Base-by-base conservation (phyloP, 805 yeast genomes). In the Candida qinlingensis region DNA sequence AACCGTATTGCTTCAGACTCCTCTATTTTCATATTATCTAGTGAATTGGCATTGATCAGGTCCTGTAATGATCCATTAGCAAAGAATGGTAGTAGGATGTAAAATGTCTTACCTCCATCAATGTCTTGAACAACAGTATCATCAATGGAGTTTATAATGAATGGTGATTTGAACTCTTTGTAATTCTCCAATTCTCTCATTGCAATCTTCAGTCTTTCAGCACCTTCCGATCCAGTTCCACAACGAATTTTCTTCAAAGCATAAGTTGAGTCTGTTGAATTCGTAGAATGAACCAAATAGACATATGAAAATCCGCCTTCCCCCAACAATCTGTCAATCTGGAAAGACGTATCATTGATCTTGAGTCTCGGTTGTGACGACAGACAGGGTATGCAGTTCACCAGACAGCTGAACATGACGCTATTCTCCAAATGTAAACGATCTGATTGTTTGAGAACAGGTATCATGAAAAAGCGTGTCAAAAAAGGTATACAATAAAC, bases 291-390 rank as follows among this genome's bases (percentile, higher is more conserved):
- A 4, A 90, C 96, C 26, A 89, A 70, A 60, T 91, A 91, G 7
- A 88, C 96, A 57, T 85, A 89, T 0, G 96, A 83, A 61, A 85
- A 86, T 11, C 94, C 95, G 3, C 96, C 96, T 68, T 90, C 97
- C 8, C 96, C 96, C 6, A 91, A 70, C n/a, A 91, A 73, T 50
- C 80, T 75, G 46, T 81, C 67, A 13, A 91, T 83, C 57, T 71
- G 73, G 68, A 84, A 87, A 42, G 71, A 70, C 36, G 78, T 73
- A 47, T 79, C 78, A 63, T 86, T 85, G 53, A 91, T 77, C 13
- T 71, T 60, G 9, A 90, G 68, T 7, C 74, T 73, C 1, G 94
- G 91, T 12, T 77, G 59, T n/a, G 64, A 53, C 33, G 55, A 62
- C 41, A 73, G 63, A 31, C 61, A 59, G 27, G 54, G 52, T 5